phyloP scores from a whole-genome alignment of 805 yeast genomes.

The Myxozyma lipomycoides region DNA sequence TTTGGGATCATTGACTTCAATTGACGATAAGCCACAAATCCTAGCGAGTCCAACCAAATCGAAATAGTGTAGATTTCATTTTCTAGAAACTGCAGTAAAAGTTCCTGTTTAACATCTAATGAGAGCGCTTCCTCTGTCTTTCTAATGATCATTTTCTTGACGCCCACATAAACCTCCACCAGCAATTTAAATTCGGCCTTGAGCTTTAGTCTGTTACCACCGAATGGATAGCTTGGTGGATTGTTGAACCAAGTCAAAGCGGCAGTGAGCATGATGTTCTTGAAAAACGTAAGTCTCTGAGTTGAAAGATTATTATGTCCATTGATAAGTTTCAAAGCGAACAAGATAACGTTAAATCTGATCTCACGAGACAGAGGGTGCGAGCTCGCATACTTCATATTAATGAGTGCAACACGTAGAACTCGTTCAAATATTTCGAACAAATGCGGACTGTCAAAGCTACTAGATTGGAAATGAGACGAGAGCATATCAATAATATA shows the following conservation, averaged over 20 bases:
- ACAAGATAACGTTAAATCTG: slow-evolving; percentile 68
- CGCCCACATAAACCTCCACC: slow-evolving; percentile 46
- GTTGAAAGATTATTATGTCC: slow-evolving; percentile 52
- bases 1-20: slow-evolving; percentile 22
- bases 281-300: slow-evolving; percentile 45
- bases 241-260: slow-evolving; percentile 74
- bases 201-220: slow-evolving; percentile 69
- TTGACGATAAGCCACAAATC: slow-evolving; percentile 35
- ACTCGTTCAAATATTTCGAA: slow-evolving; percentile 65
- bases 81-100: slow-evolving; percentile 61
- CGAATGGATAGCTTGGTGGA: slow-evolving; percentile 70
- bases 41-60: slow-evolving; percentile 72
- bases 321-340: slow-evolving; percentile 61
- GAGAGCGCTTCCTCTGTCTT: slow-evolving; percentile 13
- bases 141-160: slow-evolving; percentile 26
- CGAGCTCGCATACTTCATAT: slow-evolving; percentile 61
- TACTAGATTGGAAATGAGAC: slow-evolving; percentile 75
- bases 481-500: slow-evolving; percentile 62
- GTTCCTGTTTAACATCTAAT: slow-evolving; percentile 48
- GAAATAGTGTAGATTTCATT: slow-evolving; percentile 69
- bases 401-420: slow-evolving; percentile 42
- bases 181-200: slow-evolving; percentile 64
- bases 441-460: slow-evolving; percentile 65
- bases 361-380: slow-evolving; percentile 78
- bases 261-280: slow-evolving; percentile 56